Conservation (phyloP, 2,329 filamentous ascomycete species). For the Sporothrix brunneoviolacea region DNA sequence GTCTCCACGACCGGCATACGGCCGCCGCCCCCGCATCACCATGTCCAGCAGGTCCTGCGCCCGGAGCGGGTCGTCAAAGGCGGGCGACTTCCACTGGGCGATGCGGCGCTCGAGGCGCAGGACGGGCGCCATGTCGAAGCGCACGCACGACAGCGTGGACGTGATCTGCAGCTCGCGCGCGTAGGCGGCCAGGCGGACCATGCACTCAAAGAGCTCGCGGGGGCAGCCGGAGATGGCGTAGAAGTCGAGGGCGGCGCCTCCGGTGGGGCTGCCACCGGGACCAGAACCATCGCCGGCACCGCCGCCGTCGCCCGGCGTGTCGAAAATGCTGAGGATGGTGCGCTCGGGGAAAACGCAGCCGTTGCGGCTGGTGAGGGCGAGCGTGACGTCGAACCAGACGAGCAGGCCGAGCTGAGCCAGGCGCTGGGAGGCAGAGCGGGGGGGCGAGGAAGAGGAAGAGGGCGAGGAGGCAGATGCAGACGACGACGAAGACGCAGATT, state of each 20-base stretch:
- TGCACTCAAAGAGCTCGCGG: conserved; percentile 21
- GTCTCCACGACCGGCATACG: too few relatives aligned
- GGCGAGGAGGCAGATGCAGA: neutral
- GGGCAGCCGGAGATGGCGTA: conserved; percentile 30
- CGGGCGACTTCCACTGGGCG: conserved; percentile 17
- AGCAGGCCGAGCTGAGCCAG: conserved; percentile 27
- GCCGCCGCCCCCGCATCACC: too few relatives aligned
- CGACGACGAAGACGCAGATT: neutral
- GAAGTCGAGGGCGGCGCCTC: conserved; percentile 25
- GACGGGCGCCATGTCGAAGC: conserved; percentile 22
- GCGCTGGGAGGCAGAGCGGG: neutral
- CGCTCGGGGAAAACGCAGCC: conserved; percentile 22
- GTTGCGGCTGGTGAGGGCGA: conserved; percentile 27
- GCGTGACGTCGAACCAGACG: conserved; percentile 29
- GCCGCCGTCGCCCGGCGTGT: too few relatives aligned
- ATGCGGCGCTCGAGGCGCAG: conserved; percentile 20
- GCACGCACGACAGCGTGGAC: conserved; percentile 26
- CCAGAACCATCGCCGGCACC: too few relatives aligned
- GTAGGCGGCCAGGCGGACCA: conserved; percentile 25
- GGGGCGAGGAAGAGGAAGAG: neutral
- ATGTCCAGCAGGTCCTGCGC: too few relatives aligned
- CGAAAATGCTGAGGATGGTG: conserved; percentile 16
- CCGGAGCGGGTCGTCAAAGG: conserved; percentile 11
- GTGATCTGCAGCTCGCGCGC: conserved; percentile 25
- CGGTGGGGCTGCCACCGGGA: too few relatives aligned